Conservation (phyloP, 768 basidiomycete species). For the Mycena floridula region DNA sequence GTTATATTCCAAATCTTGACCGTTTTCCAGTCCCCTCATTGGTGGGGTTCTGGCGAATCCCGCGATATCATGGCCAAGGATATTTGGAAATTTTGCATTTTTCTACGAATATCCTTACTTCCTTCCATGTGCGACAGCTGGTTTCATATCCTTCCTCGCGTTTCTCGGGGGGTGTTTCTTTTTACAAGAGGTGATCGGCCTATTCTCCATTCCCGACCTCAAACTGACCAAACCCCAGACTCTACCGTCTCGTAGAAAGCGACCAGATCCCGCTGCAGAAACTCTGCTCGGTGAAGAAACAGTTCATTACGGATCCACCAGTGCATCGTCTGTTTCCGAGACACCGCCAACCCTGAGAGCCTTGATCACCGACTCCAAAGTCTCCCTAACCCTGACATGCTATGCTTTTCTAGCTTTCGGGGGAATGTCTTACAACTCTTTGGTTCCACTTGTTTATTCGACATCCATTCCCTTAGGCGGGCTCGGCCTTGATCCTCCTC, state of each 20-base stretch:
- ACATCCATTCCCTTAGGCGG: conserved; percentile 48
- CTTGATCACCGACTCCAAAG: conserved; percentile 11
- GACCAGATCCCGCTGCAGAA: not conserved
- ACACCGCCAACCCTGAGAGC: not conserved
- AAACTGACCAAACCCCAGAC: conserved; percentile 8
- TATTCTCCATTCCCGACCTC: not conserved
- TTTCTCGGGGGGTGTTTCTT: conserved; percentile 10
- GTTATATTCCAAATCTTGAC: too few species aligned
- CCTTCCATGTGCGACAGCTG: conserved; percentile 12
- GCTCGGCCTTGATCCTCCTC: conserved; percentile 41
- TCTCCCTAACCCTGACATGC: conserved; percentile 18
- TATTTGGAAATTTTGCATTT: conserved; percentile 7
- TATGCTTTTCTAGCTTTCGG: conserved; percentile 22
- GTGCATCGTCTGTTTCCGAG: not conserved
- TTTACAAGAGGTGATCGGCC: conserved; percentile 12
- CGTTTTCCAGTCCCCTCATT: too few species aligned
- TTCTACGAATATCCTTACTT: conserved; percentile 13
- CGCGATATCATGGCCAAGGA: too few species aligned
- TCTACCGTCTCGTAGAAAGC: conserved; percentile 10
- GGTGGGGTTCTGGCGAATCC: too few species aligned
- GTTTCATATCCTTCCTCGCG: conserved; percentile 5
- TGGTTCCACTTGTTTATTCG: conserved; percentile 26
- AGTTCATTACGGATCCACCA: not conserved
- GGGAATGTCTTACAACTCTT: conserved; percentile 20
- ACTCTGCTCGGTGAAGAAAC: not conserved